These are phyloP conservation scores for Aureobasidium musti DNA, from an alignment of 2,329 filamentous ascomycete species.

Conservation along the genomic window DNA sequence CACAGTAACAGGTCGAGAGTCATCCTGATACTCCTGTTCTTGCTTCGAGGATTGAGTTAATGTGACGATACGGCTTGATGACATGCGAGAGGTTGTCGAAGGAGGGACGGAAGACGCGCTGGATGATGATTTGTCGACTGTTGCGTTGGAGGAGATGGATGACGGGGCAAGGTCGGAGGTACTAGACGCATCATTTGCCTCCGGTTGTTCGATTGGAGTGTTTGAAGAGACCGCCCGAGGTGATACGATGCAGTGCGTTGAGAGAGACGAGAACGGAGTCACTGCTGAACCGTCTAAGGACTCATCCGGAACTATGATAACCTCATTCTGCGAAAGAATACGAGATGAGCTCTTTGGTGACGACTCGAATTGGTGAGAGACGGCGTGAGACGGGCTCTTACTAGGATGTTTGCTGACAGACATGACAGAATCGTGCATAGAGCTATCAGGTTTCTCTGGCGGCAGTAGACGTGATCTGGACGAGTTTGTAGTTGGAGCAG, in stretches of 20 bases:
- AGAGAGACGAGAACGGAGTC: not conserved
- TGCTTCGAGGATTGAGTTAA: not conserved
- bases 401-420: not conserved
- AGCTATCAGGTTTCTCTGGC: constrained; percentile 3
- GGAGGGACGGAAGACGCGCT: not conserved
- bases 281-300: not conserved
- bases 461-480: constrained; percentile 3
- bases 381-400: not conserved
- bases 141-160: not conserved
- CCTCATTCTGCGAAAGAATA: not conserved
- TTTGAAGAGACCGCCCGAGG: not conserved
- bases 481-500: not conserved
- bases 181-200: not conserved
- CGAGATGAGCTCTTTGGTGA: not conserved
- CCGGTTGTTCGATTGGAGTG: not conserved
- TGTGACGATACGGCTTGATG: not conserved
- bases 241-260: not conserved
- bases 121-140: not conserved
- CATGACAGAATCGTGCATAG: constrained; percentile 1
- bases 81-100: not conserved
- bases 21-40: not conserved
- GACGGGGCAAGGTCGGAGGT: not conserved
- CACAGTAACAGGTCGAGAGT: not conserved
- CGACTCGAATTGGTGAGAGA: not conserved
- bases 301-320: not conserved